Evolutionary conservation across 345 rosid genomes (phyloP), one percentile per base, ranked within the genome.

Genomic region (Balakata baccata): DNA sequence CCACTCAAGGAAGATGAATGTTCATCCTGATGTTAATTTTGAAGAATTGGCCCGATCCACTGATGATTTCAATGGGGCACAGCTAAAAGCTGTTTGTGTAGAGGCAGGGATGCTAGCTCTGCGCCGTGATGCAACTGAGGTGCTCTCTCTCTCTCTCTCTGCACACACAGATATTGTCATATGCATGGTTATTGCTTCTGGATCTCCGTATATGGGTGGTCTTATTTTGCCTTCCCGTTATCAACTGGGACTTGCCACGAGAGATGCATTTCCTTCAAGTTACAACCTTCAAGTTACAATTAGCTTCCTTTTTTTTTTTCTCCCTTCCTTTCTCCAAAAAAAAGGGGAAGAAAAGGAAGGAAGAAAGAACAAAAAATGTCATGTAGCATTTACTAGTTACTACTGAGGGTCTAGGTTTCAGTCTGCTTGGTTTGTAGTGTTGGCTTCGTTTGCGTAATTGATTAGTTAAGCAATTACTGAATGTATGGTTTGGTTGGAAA

Each of bases 101-200:
- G 99, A 96, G 81, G 99, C 99, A 39, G 99, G 99, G 64, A 96
- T 96, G 99, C 87, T 96, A 34, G 99, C 98, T 22, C 99, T 96
- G 29, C 92, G 98, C 7, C 96, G 98, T 3, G 98, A 96, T 84
- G 99, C 96, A 18, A 96, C 99, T 5, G 99, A 96, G 92, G 99
- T 95, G 66, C 43, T 29, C 38, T 52, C 41, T 70, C 70, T 39
- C 73, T 57, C 73, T 51, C 60, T 23, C 52, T 61, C 34, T n/a
- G n/a, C n/a, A n/a, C n/a, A n/a, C n/a, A n/a, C n/a, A n/a, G n/a
- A n/a, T n/a, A n/a, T n/a, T n/a, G 34, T 29, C 34, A 1, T 29
- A 29, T 43, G 47, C 10, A 43, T 43, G 47, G 47, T 43, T 5
- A 1, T 43, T 43, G 47, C 47, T 43, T 43, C 47, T 43, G 47